Conservation (phyloP, 306 rosid species). For the Citrullus mucosospermus region DNA sequence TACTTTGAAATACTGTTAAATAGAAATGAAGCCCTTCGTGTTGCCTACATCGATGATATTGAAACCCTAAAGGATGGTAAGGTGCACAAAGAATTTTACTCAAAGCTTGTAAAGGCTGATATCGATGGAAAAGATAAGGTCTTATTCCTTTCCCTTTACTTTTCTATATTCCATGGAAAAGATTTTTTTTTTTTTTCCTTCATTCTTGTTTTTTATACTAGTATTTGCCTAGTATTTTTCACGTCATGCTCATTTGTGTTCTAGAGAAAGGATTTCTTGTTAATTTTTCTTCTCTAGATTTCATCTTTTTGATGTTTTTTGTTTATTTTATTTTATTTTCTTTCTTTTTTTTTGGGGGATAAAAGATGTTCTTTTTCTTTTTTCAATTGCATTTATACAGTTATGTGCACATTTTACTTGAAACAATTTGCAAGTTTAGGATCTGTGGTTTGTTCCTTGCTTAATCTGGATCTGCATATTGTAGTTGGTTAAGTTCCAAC, state of each 20-base stretch:
- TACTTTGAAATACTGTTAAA: conserved; percentile 11
- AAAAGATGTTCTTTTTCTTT: too few relatives aligned
- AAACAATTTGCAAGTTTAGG: not conserved
- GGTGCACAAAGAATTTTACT: conserved; percentile 57
- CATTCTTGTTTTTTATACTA: too few relatives aligned
- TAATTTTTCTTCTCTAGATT: not conserved
- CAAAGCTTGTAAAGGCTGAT: conserved; percentile 90
- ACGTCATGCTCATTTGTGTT: not conserved
- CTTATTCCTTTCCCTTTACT: conserved; percentile 6
- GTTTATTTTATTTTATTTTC: too few relatives aligned
- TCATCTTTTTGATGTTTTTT: not conserved
- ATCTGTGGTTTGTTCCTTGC: not conserved
- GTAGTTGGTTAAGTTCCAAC: not conserved
- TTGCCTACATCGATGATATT: conserved; percentile 77
- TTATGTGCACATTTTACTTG: not conserved
- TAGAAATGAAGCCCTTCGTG: conserved; percentile 96
- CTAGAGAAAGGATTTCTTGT: not conserved
- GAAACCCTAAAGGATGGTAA: conserved; percentile 68
- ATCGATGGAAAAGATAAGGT: conserved; percentile 92
- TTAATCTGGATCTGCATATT: not conserved
- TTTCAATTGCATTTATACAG: not conserved
- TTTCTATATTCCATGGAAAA: not conserved
- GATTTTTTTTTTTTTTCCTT: not conserved
- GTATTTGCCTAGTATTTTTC: not conserved
- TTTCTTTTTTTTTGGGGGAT: too few relatives aligned